These are phyloP conservation scores for Aspergillus texensis DNA, from an alignment of 2,329 filamentous ascomycete genomes.

Conservation along the genomic window DNA sequence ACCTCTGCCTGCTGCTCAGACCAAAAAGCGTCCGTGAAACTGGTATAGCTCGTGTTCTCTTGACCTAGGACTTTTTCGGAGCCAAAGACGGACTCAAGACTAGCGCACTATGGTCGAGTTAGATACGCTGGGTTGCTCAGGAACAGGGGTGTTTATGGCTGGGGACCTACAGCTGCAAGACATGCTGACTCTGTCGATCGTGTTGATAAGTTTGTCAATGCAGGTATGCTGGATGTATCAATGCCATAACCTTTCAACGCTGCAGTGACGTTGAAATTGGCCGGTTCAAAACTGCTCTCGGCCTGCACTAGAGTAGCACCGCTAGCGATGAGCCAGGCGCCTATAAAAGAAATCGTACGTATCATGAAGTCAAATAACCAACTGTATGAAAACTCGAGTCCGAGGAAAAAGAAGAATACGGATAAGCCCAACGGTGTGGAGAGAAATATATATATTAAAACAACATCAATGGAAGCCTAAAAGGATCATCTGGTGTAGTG, in stretches of 20 bases:
- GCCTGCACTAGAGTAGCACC: neutral
- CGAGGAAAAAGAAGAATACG: neutral
- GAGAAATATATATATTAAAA: neutral
- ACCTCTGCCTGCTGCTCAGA: constrained; percentile 40
- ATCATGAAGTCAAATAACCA: neutral
- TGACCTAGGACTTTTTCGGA: constrained; percentile 17
- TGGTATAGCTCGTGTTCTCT: constrained; percentile 22
- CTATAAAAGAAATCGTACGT: neutral
- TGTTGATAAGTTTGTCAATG: neutral
- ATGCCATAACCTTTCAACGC: neutral
- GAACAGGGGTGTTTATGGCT: neutral
- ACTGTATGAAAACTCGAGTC: neutral
- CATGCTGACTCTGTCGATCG: neutral
- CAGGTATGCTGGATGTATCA: neutral
- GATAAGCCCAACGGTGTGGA: neutral
- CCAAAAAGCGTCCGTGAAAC: constrained; percentile 35
- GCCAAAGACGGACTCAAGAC: constrained; percentile 13
- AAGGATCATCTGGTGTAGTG: neutral
- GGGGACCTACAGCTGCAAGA: neutral
- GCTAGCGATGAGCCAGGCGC: neutral
- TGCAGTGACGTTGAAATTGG: neutral
- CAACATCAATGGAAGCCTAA: neutral
- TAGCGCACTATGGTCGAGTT: neutral
- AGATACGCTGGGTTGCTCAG: neutral
- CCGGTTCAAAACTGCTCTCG: neutral